Evolutionary conservation across 2,329 filamentous ascomycete genomes (phyloP), one percentile per base, ranked within the genome.

Genomic region (Alternaria infectoria): DNA sequence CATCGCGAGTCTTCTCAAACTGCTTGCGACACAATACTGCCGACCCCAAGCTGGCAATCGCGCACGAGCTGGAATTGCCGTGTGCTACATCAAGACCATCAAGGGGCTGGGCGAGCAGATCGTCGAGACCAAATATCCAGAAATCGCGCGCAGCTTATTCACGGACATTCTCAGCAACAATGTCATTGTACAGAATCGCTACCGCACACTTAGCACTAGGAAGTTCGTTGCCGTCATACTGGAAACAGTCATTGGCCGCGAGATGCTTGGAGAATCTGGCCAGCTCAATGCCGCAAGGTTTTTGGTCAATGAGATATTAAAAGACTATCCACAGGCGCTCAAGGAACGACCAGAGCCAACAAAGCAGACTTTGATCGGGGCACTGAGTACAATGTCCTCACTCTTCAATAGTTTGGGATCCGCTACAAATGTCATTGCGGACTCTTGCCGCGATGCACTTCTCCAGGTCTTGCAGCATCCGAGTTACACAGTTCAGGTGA

Each of bases 401-500:
- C 83, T 99, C 32, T 91, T 97, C 64, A 85, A 86, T 44, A 91
- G 88, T 0, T 85, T 99, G 5, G 95, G 94, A 4, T 95, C 95
- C 19, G 94, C 94, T 3, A 87, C 92, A 32, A 92, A 90, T 65
- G 84, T 84, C 57, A 89, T 97, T 70, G 91, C 93, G 8, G 96
- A 99, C 67, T 78, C 86, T 13, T 97, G 93, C 76, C 88, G 95
- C 54, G 96, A 99, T 78, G 91, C 91, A 5, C 83, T 99, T 30
- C 84, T 98, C 43, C 93, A 97, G 77, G 92, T 97, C 6, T 84
- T 98, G 25, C 93, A 97, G 72, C 96, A 99, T 79, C 93, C 94
- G 1, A 97, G 93, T 80, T 98, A 98, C 79, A 96, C 93, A 5
- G 96, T 99, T 3, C 96, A 99, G 76, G 89, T 98, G 4, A 91